These are phyloP conservation scores for Ceratocystis cubensis DNA, from an alignment of 2,329 filamentous ascomycete species.

Conservation along the genomic window DNA sequence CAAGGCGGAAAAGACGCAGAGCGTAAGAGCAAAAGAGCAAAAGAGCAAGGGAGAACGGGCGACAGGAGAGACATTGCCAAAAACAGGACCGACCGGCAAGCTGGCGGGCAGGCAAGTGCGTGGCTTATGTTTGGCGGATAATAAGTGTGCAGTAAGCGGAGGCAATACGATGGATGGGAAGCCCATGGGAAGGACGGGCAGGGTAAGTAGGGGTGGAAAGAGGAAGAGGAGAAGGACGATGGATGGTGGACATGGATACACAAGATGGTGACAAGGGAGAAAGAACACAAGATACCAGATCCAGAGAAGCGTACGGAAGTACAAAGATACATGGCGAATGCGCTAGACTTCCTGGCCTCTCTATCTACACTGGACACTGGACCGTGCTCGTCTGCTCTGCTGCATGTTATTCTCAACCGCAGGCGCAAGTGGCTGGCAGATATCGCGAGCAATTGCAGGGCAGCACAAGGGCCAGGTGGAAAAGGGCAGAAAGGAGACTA, in stretches of 20 bases:
- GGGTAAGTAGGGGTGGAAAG: not conserved
- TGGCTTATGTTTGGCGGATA: constrained; percentile 1
- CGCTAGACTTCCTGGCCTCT: no score
- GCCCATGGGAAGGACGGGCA: not conserved
- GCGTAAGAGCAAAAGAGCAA: not conserved
- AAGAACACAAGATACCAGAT: no score
- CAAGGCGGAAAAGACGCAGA: not conserved
- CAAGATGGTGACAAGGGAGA: not conserved
- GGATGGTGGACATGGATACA: not conserved
- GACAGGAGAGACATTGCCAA: not conserved
- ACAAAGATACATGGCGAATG: not conserved
- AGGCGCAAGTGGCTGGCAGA: no score
- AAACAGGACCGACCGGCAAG: not conserved
- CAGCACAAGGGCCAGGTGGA: no score
- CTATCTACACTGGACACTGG: no score
- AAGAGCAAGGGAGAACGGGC: not conserved
- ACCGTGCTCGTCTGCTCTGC: no score
- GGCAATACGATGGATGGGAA: not conserved
- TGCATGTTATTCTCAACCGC: no score
- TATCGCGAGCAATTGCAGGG: no score
- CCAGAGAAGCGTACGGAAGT: not conserved
- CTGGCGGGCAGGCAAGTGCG: not conserved
- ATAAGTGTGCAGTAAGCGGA: not conserved
- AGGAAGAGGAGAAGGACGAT: not conserved
- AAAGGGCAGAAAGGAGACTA: no score